A percentile compares a stretch with the other conserved stretches of the same genome.
These are phyloP conservation scores for Solanum etuberosum DNA, from an alignment of 257 asterid genomes.

Conservation along the genomic window DNA sequence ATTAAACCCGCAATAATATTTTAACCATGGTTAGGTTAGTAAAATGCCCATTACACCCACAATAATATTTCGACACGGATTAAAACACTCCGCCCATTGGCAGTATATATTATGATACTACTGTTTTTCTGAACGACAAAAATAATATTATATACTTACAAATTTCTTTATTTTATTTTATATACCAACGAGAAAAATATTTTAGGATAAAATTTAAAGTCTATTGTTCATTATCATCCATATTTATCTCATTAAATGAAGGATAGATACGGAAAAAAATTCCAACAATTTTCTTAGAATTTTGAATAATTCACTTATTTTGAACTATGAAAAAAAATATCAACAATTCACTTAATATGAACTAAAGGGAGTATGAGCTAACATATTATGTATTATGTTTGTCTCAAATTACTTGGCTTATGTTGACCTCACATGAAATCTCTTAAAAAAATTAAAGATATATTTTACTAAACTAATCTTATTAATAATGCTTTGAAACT, in stretches of 20 bases:
- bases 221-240: too few relatives aligned
- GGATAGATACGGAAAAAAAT: not conserved
- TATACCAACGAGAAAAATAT: too few relatives aligned
- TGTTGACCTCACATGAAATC: not conserved
- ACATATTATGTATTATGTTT: not conserved
- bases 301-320: not conserved
- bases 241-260: not conserved
- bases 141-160: not conserved
- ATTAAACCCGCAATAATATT: not conserved
- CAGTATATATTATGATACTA: not conserved
- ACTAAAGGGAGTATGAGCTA: not conserved
- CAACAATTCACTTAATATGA: too few relatives aligned
- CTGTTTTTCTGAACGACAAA: not conserved
- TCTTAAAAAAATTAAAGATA: not conserved
- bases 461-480: not conserved
- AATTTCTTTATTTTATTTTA: too few relatives aligned
- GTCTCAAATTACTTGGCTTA: not conserved
- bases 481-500: not conserved
- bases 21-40: not conserved
- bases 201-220: not conserved
- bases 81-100: not conserved
- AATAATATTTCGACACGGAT: not conserved
- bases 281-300: too few relatives aligned
- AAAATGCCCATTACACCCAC: not conserved
- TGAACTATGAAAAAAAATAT: too few relatives aligned